A percentile compares a stretch with the other conserved stretches of the same genome.
Conservation (phyloP, 106 monocot genomes). For the Platanthera zijinensis region DNA sequence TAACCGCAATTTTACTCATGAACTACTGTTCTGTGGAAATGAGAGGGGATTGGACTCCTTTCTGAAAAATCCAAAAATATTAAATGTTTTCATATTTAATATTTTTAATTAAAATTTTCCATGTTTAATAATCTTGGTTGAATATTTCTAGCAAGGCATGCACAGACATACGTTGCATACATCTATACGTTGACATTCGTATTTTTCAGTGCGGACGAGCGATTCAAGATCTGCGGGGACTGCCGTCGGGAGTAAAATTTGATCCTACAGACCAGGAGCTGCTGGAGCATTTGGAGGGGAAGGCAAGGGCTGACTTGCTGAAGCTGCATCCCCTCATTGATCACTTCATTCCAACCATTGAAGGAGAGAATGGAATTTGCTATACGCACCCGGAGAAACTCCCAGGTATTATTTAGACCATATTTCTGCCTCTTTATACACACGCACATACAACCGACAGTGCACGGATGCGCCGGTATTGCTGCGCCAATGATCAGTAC, state of each 20-base stretch:
- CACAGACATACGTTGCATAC: too few relatives aligned
- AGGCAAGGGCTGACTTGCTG: constrained; percentile 35
- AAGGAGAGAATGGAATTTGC: constrained; percentile 93
- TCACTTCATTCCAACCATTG: constrained; percentile 84
- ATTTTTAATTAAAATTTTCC: too few relatives aligned
- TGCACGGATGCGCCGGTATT: too few relatives aligned
- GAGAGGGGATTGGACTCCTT: too few relatives aligned
- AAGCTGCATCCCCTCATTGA: constrained; percentile 79
- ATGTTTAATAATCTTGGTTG: too few relatives aligned
- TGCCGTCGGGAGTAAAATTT: constrained; percentile 86
- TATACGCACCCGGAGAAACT: constrained; percentile 94
- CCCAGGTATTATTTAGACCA: constrained; percentile 35
- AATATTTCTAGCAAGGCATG: too few relatives aligned
- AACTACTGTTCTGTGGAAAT: too few relatives aligned
- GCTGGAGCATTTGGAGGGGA: constrained; percentile 77
- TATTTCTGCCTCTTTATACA: not conserved
- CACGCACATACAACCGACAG: not conserved
- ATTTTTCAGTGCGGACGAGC: constrained; percentile 17
- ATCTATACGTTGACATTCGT: too few relatives aligned
- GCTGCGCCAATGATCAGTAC: too few relatives aligned
- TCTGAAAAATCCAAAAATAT: too few relatives aligned
- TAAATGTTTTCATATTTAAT: too few relatives aligned
- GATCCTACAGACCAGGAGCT: constrained; percentile 88
- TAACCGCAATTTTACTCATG: too few relatives aligned
- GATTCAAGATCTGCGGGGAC: constrained; percentile 57